Conservation (phyloP, 1,139 yeast species). For the Pichia sp. region DNA sequence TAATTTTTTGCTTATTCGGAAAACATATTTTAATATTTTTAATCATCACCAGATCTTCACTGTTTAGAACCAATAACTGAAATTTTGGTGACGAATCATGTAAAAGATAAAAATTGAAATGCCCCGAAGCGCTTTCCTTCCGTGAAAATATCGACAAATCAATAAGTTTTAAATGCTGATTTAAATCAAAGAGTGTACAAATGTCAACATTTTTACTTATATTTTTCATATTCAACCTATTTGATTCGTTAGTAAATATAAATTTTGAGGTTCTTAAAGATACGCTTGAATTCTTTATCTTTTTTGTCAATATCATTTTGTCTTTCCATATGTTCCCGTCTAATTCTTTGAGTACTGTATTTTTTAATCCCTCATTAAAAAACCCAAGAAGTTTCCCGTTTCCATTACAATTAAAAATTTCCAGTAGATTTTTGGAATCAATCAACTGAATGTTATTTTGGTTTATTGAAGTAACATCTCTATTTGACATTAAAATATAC, state of each 20-base stretch:
- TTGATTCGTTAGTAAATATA: neutral
- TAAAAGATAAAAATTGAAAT: constrained; percentile 2
- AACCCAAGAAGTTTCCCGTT: neutral
- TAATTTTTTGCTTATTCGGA: neutral
- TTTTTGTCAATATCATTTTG: neutral
- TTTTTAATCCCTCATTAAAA: neutral
- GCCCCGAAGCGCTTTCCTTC: neutral
- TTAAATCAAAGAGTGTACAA: constrained; percentile 4
- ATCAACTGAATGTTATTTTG: constrained; percentile 15
- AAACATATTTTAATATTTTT: neutral
- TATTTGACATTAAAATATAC: constrained; percentile 15
- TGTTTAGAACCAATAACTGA: constrained; percentile 2
- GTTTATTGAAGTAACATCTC: constrained; percentile 14
- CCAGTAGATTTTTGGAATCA: neutral
- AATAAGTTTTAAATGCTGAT: neutral
- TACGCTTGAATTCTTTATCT: neutral
- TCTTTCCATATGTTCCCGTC: neutral
- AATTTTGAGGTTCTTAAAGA: neutral
- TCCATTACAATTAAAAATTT: neutral
- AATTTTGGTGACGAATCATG: neutral
- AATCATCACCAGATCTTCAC: no score
- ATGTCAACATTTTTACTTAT: neutral
- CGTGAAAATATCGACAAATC: no score
- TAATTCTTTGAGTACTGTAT: neutral
- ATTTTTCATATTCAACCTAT: constrained; percentile 3